Evolutionary conservation across 106 monocot genomes (phyloP).

Genomic region (Phalaenopsis aphrodite): DNA sequence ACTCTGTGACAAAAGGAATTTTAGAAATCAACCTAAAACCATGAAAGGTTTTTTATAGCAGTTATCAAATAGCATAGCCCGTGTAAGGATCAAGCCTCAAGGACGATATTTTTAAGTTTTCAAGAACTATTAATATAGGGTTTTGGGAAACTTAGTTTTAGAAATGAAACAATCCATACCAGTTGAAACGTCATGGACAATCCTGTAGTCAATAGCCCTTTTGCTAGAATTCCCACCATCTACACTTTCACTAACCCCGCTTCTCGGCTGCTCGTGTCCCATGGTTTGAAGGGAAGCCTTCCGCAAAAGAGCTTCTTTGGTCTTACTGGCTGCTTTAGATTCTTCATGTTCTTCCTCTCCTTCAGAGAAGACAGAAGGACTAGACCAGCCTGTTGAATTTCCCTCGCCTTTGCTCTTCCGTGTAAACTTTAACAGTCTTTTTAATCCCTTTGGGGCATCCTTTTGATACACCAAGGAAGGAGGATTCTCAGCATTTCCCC

Average conservation of each 20-base stretch:
- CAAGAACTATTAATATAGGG: not conserved
- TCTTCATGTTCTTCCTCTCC: conserved; percentile 91
- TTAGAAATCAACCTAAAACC: not conserved
- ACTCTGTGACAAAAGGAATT: not conserved
- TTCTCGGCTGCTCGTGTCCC: conserved; percentile 37
- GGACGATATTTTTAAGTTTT: no score
- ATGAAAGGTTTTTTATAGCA: not conserved
- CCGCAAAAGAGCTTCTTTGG: conserved; percentile 31
- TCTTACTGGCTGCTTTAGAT: conserved; percentile 42
- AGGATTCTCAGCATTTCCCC: conserved; percentile 99
- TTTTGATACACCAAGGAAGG: conserved; percentile 90
- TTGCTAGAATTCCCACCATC: conserved; percentile 65
- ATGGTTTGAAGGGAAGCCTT: conserved; percentile 38
- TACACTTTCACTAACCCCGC: conserved; percentile 38
- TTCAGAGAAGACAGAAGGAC: conserved; percentile 74
- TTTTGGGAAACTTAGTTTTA: not conserved
- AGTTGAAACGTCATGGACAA: conserved; percentile 25
- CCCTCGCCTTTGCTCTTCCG: conserved; percentile 78
- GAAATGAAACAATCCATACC: conserved; percentile 27
- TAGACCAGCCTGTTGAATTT: conserved; percentile 42
- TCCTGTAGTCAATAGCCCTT: conserved; percentile 27
- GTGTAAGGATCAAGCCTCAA: not conserved
- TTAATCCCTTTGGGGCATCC: conserved; percentile 90
- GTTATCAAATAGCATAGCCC: not conserved
- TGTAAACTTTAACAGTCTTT: conserved; percentile 87